Evolutionary conservation across 2,329 filamentous ascomycete genomes (phyloP), one percentile per base, ranked within the genome.

Genomic region (Alternaria sp.): DNA sequence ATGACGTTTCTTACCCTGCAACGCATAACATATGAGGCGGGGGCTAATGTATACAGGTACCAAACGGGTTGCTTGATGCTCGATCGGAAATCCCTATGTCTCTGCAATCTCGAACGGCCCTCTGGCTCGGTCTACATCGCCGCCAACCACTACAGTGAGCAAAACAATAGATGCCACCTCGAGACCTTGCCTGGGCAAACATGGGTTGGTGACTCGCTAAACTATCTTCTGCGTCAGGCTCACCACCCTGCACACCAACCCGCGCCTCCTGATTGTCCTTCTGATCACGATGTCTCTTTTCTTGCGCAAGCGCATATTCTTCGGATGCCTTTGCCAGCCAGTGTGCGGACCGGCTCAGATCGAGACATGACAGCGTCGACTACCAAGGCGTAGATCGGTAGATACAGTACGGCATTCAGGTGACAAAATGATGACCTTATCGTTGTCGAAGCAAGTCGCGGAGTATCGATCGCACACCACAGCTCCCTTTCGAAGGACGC

Each of bases 1-100:
- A 57, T 58, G 60, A 54, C 55, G 55, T 62, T 54, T 37, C 47
- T 55, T 43, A 43, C 60, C 55, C 60, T 58, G 55, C 25, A 11
- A 25, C 57, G 41, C 47, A 58, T 28, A 49, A 54, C 55, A 54
- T 53, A 47, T 44, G 51, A 51, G 18, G 23, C 41, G 14, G 18
- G 20, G 18, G 45, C 25, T 21, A 43, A 30, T 46, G 23, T 26
- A 28, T 43, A 45, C 41, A n/a, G 25, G 28, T 46, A 8, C 11
- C 5, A n/a, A 55, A 21, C 33, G 28, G 49, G 11, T 51, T 43
- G 20, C 33, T 43, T 56, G 20, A 14, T 58, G 45, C 55, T 33
- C 30, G n/a, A 41, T 58, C 11, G 8, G n/a, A 25, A 5, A 12
- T 50, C 20, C 6, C 10, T 33, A 37, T 23, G 33, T 53, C 53